phyloP scores from a whole-genome alignment of 176 grass and related monocot genomes.

The Phragmites australis region DNA sequence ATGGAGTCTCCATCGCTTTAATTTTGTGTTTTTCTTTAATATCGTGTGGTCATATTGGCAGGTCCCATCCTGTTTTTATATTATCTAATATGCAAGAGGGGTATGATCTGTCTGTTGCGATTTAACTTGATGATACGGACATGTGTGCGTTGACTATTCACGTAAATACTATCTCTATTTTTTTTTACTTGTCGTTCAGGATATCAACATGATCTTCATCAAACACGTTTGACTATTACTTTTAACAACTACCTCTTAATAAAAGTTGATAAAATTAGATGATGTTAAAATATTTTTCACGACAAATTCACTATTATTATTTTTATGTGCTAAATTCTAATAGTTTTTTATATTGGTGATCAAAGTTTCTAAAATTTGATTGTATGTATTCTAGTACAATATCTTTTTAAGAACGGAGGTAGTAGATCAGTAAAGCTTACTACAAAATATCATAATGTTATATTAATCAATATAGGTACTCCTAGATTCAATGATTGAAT shows the following conservation, averaged over 20 bases:
- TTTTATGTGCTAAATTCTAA: no score
- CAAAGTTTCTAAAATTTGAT: no score
- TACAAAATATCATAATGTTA: background rate
- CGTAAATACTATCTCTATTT: no score
- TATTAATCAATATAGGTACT: background rate
- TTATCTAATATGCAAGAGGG: conserved; percentile 21
- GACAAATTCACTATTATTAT: no score
- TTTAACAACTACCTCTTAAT: no score
- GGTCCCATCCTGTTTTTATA: background rate
- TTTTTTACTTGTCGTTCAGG: no score
- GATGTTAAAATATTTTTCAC: no score
- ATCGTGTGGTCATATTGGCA: conserved; percentile 23
- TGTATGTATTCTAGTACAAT: no score
- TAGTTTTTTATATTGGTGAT: no score
- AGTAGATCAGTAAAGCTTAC: background rate
- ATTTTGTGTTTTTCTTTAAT: background rate
- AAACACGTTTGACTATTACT: no score
- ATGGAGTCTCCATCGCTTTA: conserved; percentile 28
- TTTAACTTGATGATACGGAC: conserved; percentile 40
- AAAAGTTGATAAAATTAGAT: no score
- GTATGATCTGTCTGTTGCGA: background rate
- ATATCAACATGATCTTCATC: no score
- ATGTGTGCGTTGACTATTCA: conserved; percentile 28
- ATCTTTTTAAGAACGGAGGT: background rate
- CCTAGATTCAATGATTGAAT: conserved; percentile 31